Evolutionary conservation across 495 filamentous ascomycete genomes (phyloP).

Genomic region (Penicillium samsonianum): DNA sequence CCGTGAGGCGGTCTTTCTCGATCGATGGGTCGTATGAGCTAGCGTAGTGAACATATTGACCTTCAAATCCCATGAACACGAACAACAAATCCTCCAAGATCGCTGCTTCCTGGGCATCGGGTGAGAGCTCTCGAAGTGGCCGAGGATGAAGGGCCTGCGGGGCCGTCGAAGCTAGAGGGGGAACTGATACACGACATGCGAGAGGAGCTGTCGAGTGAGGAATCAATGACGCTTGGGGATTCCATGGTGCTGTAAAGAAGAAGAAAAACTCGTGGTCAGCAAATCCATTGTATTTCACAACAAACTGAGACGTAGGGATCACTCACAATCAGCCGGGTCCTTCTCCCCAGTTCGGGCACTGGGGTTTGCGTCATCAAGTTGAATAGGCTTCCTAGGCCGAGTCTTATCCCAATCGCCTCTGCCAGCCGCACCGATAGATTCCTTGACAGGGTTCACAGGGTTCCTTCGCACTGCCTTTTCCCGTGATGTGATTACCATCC

Average conservation of each 20-base stretch:
- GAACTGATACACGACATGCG: slow-evolving; percentile 80
- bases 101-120: slow-evolving; percentile 79
- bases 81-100: slow-evolving; percentile 90
- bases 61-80: slow-evolving; percentile 98
- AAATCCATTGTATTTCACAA: neutral
- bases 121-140: slow-evolving; percentile 68
- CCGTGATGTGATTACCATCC: slow-evolving; percentile 59
- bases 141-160: slow-evolving; percentile 72
- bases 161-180: slow-evolving; percentile 71
- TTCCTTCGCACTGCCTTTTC: slow-evolving; percentile 66
- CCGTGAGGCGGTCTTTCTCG: slow-evolving; percentile 82
- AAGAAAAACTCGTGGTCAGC: slow-evolving; percentile 24
- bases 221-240: slow-evolving; percentile 76
- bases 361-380: slow-evolving; percentile 43
- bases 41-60: slow-evolving; percentile 88
- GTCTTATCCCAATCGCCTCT: slow-evolving; percentile 46
- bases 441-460: slow-evolving; percentile 69
- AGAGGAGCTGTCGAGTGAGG: slow-evolving; percentile 87
- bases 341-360: slow-evolving; percentile 44
- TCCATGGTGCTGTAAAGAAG: slow-evolving; percentile 64
- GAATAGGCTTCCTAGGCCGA: slow-evolving; percentile 40
- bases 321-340: slow-evolving; percentile 39
- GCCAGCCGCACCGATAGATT: slow-evolving; percentile 46
- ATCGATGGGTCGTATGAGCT: slow-evolving; percentile 76
- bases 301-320: slow-evolving; percentile 3